Percentiles rank a stretch among this genome's conserved stretches.
Conservation (phyloP, 2,329 filamentous ascomycete species). For the Fusarium longipes region DNA sequence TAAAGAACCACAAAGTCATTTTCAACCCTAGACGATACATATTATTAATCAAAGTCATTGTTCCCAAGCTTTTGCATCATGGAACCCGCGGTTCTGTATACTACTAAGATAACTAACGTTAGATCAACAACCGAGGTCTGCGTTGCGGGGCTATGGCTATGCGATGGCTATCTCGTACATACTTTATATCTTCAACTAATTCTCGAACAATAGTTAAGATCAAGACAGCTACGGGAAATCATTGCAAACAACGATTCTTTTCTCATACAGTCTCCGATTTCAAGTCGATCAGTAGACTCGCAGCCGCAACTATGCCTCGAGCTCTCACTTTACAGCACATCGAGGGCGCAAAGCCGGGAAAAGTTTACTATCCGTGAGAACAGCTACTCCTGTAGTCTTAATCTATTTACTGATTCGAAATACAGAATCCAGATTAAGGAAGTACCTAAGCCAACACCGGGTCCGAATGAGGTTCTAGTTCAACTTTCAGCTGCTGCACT, state of each 20-base stretch:
- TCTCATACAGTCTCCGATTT: not conserved
- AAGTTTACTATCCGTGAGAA: conserved; percentile 84
- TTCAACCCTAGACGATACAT: not conserved
- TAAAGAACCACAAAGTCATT: not conserved
- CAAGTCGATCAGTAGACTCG: not conserved
- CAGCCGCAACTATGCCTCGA: conserved; percentile 57
- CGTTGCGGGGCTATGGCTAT: conserved; percentile 17
- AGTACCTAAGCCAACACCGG: conserved; percentile 71
- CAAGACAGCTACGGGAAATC: not conserved
- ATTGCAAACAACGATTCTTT: not conserved
- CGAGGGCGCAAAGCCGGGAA: conserved; percentile 81
- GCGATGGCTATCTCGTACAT: not conserved
- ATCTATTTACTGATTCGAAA: conserved; percentile 15
- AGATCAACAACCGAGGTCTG: conserved; percentile 22
- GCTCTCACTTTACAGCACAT: conserved; percentile 74
- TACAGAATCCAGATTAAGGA: conserved; percentile 68
- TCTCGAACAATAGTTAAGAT: not conserved
- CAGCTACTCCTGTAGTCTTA: not conserved
- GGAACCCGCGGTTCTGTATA: not conserved
- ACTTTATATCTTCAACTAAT: not conserved
- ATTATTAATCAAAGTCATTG: conserved; percentile 1
- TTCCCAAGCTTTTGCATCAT: conserved; percentile 3
- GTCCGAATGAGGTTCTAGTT: conserved; percentile 76
- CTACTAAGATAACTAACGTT: no score
- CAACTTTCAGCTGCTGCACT: conserved; percentile 82